Base-by-base conservation (phyloP, 2,329 filamentous ascomycete species). In the Botryotinia calthae region DNA sequence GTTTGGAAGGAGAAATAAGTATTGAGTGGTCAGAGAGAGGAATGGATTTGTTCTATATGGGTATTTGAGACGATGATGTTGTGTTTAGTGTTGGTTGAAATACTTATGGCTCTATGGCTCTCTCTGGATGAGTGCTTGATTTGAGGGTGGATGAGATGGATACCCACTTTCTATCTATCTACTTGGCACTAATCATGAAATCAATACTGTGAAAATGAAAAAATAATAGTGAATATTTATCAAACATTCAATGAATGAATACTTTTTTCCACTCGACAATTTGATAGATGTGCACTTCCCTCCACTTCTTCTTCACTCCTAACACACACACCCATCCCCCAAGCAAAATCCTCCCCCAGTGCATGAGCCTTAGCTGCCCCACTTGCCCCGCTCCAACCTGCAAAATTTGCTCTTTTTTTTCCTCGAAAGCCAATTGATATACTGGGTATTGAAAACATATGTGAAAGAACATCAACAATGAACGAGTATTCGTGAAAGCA, bases 1-100 rank as follows among this genome's bases (percentile, higher is more conserved):
- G 16, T 10, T 31, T 73, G 71, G 71, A 70, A 70, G 71, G 59
- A 70, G 71, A 70, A 72, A 54, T 72, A 18, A 65, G 46, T 31
- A 9, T 7, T 14, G 5, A 1, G 48, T 14, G 2, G 4, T 28
- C 3, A 3, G 18, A 22, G 40, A n/a, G 20, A 20, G 14, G 2
- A n/a, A 28, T 62, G 1, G 3, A 16, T 42, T 62, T 28, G n/a
- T 37, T 37, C 37, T 37, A 37, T 18, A 28, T 18, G 14, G 3
- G n/a, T 4, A n/a, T 6, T n/a, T 62, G 14, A 28, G 37, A 37
- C 8, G 25, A 37, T 37, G 31, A 25, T 37, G 8, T 40, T 37
- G 34, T 18, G n/a, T 31, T 16, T 56, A 18, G 37, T 37, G 16
- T 59, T 34, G 58, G 7, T 20, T 20, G 14, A n/a, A 25, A 16